These are phyloP conservation scores for Aureobasidium sp. DNA, from an alignment of 2,329 filamentous ascomycete genomes.

Conservation along the genomic window DNA sequence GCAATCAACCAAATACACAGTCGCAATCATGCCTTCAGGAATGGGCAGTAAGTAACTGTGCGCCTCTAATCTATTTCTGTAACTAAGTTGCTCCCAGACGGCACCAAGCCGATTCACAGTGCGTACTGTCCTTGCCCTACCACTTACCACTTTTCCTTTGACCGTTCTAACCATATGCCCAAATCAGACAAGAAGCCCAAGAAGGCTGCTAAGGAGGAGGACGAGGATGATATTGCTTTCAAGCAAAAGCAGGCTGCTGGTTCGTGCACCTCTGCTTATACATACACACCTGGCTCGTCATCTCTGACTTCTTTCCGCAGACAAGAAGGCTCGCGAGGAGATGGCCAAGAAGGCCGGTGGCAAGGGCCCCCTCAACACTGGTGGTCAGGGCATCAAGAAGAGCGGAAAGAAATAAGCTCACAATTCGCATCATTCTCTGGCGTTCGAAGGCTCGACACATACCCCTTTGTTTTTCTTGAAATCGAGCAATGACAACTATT, in stretches of 20 bases:
- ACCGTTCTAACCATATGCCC: background rate
- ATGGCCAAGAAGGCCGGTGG: conserved; percentile 78
- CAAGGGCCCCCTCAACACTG: conserved; percentile 82
- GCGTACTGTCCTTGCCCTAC: background rate
- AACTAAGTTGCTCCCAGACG: conserved; percentile 29
- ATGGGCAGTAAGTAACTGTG: conserved; percentile 36
- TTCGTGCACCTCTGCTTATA: conserved; percentile 39
- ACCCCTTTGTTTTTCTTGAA: conserved; percentile 2
- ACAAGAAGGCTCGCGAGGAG: conserved; percentile 67
- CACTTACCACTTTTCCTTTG: background rate
- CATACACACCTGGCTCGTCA: background rate
- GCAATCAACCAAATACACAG: background rate
- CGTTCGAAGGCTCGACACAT: conserved; percentile 12
- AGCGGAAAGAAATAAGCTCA: conserved; percentile 79
- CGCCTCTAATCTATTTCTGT: background rate
- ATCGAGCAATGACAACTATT: background rate
- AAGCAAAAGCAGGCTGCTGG: conserved; percentile 78
- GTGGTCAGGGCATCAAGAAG: conserved; percentile 91
- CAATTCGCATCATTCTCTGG: background rate
- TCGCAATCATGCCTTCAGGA: conserved; percentile 43
- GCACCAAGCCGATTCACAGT: conserved; percentile 48
- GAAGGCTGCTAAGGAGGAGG: conserved; percentile 70
- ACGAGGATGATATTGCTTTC: conserved; percentile 80
- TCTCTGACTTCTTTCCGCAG: conserved; percentile 24
- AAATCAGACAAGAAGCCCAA: conserved; percentile 65